A percentile compares a stretch with the other conserved stretches of the same genome.
Evolutionary conservation across 2,329 filamentous ascomycete genomes (phyloP).

Genomic region (Aspergillus neoniger): DNA sequence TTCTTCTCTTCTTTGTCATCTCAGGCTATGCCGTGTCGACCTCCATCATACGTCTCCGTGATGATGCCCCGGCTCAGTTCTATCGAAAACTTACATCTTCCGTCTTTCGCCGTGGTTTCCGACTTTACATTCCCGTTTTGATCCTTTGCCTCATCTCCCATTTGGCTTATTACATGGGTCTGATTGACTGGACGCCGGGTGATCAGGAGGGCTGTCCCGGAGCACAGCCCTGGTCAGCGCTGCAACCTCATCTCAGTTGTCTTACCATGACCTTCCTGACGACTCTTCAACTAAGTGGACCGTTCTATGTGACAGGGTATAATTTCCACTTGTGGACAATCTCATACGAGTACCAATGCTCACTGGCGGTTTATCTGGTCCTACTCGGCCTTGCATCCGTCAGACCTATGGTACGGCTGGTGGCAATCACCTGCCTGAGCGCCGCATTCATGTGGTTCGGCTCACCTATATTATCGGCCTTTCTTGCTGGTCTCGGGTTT

Average conservation of each 20-base stretch:
- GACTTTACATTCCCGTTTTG: constrained; percentile 34
- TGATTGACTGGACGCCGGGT: background rate
- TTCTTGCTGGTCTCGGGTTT: background rate
- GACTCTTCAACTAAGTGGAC: background rate
- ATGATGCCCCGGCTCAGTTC: constrained; percentile 10
- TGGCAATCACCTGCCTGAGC: background rate
- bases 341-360: background rate
- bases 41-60: constrained; percentile 45
- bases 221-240: background rate
- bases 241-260: background rate
- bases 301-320: background rate
- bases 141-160: constrained; percentile 26
- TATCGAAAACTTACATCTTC: constrained; percentile 20
- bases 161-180: background rate
- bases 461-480: background rate
- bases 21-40: constrained; percentile 60
- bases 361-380: background rate
- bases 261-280: background rate
- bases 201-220: background rate
- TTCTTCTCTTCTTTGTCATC: constrained; percentile 59
- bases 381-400: background rate
- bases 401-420: background rate
- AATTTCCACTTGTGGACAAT: background rate
- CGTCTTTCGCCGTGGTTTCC: constrained; percentile 32
- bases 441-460: background rate